Evolutionary conservation across 1,284 basidiomycete genomes (phyloP).

Genomic region (Trametes hirsuta): DNA sequence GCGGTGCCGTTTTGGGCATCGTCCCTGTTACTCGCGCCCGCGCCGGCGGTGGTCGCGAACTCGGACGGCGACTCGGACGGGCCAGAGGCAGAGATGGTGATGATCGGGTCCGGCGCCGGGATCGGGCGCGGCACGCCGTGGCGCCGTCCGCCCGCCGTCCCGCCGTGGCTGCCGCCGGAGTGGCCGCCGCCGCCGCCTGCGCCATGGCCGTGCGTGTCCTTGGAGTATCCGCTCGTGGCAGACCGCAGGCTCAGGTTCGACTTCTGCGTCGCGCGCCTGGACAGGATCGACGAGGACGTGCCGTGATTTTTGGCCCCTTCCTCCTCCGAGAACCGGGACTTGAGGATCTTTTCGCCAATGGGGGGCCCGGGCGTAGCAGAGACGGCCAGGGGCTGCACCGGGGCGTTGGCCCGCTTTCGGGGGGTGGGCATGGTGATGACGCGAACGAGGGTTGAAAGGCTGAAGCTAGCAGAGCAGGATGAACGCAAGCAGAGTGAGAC

Average conservation of each 20-base stretch:
- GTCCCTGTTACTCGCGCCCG: conserved; percentile 23
- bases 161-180: conserved; percentile 4
- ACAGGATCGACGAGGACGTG: conserved; percentile 25
- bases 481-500: conserved; percentile 6
- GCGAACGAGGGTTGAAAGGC: neutral
- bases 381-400: conserved; percentile 35
- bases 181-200: neutral
- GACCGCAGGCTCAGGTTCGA: conserved; percentile 31
- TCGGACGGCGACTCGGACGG: neutral
- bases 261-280: conserved; percentile 27
- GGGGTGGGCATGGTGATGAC: conserved; percentile 21
- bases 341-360: conserved; percentile 30
- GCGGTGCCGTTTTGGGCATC: conserved; percentile 10
- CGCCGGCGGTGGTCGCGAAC: conserved; percentile 6
- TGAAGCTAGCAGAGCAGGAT: neutral
- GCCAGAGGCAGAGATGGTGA: conserved; percentile 32
- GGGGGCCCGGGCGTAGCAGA: conserved; percentile 31
- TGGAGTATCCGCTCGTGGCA: conserved; percentile 22
- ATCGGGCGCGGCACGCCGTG: conserved; percentile 31
- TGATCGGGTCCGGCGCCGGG: conserved; percentile 39
- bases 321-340: conserved; percentile 33
- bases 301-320: conserved; percentile 19
- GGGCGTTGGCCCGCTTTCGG: conserved; percentile 25
- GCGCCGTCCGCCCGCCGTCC: conserved; percentile 15
- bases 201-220: conserved; percentile 1